Evolutionary conservation across 192 early-diverging fungal genomes (phyloP).

Genomic region (Backusella parvicylindrica): DNA sequence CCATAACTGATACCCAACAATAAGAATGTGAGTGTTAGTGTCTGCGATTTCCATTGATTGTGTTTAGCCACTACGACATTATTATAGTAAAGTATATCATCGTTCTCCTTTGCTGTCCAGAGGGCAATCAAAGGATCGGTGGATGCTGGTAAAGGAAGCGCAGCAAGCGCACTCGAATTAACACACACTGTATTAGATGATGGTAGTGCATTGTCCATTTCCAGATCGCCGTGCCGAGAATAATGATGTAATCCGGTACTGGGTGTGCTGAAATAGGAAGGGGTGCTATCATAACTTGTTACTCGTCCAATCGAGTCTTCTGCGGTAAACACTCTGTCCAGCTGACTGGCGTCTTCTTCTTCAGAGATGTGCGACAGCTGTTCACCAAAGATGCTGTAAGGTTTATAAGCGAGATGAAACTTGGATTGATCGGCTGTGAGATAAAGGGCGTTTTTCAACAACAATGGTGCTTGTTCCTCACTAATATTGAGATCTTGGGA

Average conservation of each 20-base stretch:
- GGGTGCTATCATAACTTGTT: background rate
- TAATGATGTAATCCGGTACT: background rate
- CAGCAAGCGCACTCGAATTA: constrained; percentile 4
- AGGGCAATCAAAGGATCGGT: constrained; percentile 5
- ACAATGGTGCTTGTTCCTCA: constrained; percentile 11
- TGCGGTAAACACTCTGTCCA: constrained; percentile 11
- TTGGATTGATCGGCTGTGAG: constrained; percentile 4
- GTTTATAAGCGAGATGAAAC: constrained; percentile 8
- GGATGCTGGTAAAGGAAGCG: background rate
- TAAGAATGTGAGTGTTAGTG: background rate
- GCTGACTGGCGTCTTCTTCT: constrained; percentile 19
- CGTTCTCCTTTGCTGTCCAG: background rate
- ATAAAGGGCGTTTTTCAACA: constrained; percentile 14
- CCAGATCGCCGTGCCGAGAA: background rate
- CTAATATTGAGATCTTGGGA: constrained; percentile 3
- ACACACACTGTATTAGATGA: background rate
- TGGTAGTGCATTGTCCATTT: background rate
- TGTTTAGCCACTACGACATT: background rate
- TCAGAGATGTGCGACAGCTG: constrained; percentile 27
- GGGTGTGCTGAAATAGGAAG: background rate
- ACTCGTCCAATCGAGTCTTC: constrained; percentile 1
- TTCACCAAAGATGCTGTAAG: constrained; percentile 31
- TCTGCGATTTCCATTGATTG: background rate
- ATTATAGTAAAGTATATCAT: background rate
- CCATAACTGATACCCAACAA: background rate